Conservation (phyloP, 208 protist species). For the Naegleria fowleri region DNA sequence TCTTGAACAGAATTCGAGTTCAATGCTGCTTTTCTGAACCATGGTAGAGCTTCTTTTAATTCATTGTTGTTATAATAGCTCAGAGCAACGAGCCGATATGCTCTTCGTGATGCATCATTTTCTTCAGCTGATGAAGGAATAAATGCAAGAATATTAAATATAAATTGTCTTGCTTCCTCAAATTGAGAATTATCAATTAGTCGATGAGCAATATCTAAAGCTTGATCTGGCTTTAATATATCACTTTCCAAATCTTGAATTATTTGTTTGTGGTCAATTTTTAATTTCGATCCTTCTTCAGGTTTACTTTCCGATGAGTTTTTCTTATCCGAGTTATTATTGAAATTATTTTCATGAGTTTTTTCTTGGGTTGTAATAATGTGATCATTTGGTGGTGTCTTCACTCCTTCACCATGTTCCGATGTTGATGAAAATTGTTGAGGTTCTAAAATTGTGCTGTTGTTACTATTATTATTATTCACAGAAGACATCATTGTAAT, state of each 20-base stretch:
- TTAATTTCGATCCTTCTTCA: background rate
- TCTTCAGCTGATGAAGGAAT: background rate
- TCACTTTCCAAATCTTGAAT: background rate
- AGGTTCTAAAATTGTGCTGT: too few relatives aligned
- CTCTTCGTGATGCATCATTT: background rate
- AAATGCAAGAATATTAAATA: background rate
- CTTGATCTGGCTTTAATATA: background rate
- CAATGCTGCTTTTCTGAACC: background rate
- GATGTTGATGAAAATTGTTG: background rate
- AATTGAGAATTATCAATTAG: background rate
- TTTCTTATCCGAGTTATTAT: background rate
- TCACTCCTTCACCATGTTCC: background rate
- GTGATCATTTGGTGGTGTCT: background rate
- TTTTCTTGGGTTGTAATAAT: background rate
- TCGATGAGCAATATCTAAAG: background rate
- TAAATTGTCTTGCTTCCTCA: background rate
- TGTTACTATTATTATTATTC: background rate
- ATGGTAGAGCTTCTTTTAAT: background rate
- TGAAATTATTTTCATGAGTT: background rate
- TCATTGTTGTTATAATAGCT: constrained; percentile 7
- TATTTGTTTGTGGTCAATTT: background rate
- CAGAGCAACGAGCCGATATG: background rate
- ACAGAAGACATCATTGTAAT: background rate
- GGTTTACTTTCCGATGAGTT: background rate
- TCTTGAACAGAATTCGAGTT: background rate